Evolutionary conservation across 1,284 basidiomycete species (phyloP), one percentile per base, ranked within the genome.

Genomic region (Mycena citricolor): DNA sequence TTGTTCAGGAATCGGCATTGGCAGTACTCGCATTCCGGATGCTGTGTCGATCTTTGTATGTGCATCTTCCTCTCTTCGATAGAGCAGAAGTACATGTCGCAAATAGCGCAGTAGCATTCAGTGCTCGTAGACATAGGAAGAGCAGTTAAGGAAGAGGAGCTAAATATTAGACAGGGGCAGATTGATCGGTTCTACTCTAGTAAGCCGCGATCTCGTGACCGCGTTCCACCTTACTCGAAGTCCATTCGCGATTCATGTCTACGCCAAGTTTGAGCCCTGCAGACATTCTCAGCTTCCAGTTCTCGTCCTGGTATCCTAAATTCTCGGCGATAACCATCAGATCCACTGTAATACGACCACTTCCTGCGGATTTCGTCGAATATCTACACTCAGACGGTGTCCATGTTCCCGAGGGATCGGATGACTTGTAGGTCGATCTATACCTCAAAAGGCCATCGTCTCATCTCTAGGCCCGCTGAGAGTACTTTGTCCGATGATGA

Each of bases 231-330:
- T 21, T 8, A 8, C 21, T 16, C 10, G n/a, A 14, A 46, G 50
- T 49, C 42, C 32, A 10, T 8, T n/a, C 16, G 10, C 32, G 7
- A 25, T 11, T 5, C 17, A 55, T 74, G 21, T 85, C n/a, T 86
- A 57, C 85, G 86, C 4, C 42, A 54, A 0, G 63, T 81, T n/a
- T n/a, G 31, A 71, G 74, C 0, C 61, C 62, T 8, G 58, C 67
- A 12, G 74, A 84, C 59, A 70, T 92, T 42, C 73, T 90, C 38
- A 71, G 81, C 2, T 90, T 90, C 57, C 87, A 92, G 51, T 92
- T 94, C 58, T 92, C 90, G 2, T 76, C 80, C 3, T 97, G 94
- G 94, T 93, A 94, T 59, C 81, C 88, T 2, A 64, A 61, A 5
- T 94, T 93, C 62, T 71, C 81, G 17, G 68, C 71, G 14, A 60